Percentiles rank a stretch among this genome's conserved stretches.
These are phyloP conservation scores for Tilletia setariae DNA, from an alignment of 1,284 basidiomycete species.

Conservation along the genomic window DNA sequence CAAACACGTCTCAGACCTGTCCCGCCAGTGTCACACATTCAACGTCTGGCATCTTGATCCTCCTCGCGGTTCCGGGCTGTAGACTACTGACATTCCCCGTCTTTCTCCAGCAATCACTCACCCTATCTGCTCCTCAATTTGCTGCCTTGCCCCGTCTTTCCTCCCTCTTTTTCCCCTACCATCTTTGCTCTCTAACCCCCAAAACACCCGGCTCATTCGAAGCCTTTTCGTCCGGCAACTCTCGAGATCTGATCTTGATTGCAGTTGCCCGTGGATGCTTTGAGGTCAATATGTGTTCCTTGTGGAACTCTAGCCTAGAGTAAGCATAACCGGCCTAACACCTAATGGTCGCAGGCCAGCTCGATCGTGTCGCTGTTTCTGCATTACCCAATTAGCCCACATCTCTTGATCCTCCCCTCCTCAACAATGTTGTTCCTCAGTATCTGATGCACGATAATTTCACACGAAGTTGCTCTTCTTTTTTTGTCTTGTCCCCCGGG, in stretches of 20 bases:
- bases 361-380: conserved; percentile 15
- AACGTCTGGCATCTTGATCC: background rate
- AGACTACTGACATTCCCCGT: too few relatives aligned
- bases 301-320: conserved; percentile 2
- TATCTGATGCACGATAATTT: too few relatives aligned
- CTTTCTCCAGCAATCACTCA: background rate
- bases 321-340: background rate
- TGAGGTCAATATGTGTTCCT: conserved; percentile 11
- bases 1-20: background rate
- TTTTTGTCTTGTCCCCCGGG: too few relatives aligned
- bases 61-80: background rate
- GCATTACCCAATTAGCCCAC: conserved; percentile 16
- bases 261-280: conserved; percentile 7
- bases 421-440: background rate
- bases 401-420: background rate
- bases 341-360: conserved; percentile 16
- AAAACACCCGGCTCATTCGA: conserved; percentile 16
- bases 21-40: background rate
- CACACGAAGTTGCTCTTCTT: too few relatives aligned
- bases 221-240: conserved; percentile 11
- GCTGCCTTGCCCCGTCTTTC: background rate
- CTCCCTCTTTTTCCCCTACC: background rate
- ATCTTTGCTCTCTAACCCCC: too few relatives aligned
- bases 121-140: background rate
- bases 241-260: background rate